A percentile compares a stretch with the other conserved stretches of the same genome.
Evolutionary conservation across 1,284 basidiomycete genomes (phyloP).

Genomic region (Thelephora terrestris): DNA sequence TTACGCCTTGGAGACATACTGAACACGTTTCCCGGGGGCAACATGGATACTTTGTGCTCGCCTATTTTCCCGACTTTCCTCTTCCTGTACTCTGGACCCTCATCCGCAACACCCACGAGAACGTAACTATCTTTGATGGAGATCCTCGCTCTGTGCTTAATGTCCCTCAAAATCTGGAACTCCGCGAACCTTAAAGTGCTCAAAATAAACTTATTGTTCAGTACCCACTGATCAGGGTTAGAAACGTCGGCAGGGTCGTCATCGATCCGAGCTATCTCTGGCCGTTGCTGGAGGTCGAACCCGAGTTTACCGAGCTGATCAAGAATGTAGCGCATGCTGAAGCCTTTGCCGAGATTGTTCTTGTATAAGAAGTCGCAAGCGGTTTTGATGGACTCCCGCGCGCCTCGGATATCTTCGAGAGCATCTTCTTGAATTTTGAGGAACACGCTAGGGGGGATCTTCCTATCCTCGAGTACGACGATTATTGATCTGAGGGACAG

Average conservation of each 20-base stretch:
- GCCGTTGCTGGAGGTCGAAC: not conserved
- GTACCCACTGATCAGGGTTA: not conserved
- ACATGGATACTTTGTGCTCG: slow-evolving; percentile 38
- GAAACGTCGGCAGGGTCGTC: not conserved
- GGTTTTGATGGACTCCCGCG: slow-evolving; percentile 39
- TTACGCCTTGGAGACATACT: slow-evolving; percentile 28
- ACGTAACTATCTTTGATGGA: slow-evolving; percentile 55
- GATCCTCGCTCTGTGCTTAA: slow-evolving; percentile 67
- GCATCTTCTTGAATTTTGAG: slow-evolving; percentile 43
- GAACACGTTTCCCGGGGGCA: slow-evolving; percentile 48
- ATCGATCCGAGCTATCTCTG: no score
- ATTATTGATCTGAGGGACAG: slow-evolving; percentile 41
- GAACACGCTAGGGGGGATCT: slow-evolving; percentile 44
- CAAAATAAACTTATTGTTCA: slow-evolving; percentile 21
- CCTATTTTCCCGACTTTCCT: slow-evolving; percentile 22
- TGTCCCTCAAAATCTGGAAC: slow-evolving; percentile 51
- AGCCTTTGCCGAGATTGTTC: slow-evolving; percentile 43
- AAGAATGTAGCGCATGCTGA: slow-evolving; percentile 39
- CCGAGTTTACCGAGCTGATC: slow-evolving; percentile 30
- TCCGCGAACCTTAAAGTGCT: slow-evolving; percentile 32
- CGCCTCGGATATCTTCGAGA: slow-evolving; percentile 40
- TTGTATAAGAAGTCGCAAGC: slow-evolving; percentile 37
- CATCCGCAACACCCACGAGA: slow-evolving; percentile 72
- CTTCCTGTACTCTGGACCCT: slow-evolving; percentile 49
- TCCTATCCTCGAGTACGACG: slow-evolving; percentile 61